Evolutionary conservation across 305 asterid genomes (phyloP).

Genomic region (Rubia peregrina): DNA sequence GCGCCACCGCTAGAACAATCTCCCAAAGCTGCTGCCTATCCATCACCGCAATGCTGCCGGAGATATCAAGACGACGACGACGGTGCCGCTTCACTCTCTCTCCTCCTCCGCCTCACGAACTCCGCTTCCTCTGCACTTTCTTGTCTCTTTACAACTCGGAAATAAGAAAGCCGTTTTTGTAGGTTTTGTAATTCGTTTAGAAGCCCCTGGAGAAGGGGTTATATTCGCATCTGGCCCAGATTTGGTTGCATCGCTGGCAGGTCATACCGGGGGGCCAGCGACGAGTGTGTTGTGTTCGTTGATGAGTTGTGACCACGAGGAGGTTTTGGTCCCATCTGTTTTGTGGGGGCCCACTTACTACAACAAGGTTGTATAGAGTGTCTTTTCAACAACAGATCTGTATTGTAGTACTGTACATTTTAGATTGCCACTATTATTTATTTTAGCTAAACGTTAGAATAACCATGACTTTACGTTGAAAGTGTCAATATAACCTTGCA

Average conservation of each 20-base stretch:
- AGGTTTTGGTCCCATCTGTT: neutral
- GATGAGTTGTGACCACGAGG: slow-evolving; percentile 15
- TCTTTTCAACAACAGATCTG: neutral
- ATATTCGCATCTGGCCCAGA: slow-evolving; percentile 2
- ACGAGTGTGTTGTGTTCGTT: neutral
- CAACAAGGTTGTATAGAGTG: neutral
- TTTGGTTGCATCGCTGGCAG: slow-evolving; percentile 14
- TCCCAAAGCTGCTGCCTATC: slow-evolving; percentile 20
- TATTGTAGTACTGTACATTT: too few species aligned
- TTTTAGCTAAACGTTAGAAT: too few species aligned
- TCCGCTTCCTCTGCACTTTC: neutral
- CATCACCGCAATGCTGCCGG: slow-evolving; percentile 25
- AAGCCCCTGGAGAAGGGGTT: neutral
- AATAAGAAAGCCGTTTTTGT: neutral
- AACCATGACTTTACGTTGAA: too few species aligned
- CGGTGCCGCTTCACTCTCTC: slow-evolving; percentile 2
- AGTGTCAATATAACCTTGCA: too few species aligned
- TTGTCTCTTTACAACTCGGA: neutral
- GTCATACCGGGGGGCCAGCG: neutral
- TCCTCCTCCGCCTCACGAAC: neutral
- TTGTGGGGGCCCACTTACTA: neutral
- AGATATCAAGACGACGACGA: neutral
- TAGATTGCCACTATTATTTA: too few species aligned
- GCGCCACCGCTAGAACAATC: slow-evolving; percentile 18
- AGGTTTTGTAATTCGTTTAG: neutral